These are phyloP conservation scores for Candida boidinii DNA, from an alignment of 805 yeast species.

Conservation along the genomic window DNA sequence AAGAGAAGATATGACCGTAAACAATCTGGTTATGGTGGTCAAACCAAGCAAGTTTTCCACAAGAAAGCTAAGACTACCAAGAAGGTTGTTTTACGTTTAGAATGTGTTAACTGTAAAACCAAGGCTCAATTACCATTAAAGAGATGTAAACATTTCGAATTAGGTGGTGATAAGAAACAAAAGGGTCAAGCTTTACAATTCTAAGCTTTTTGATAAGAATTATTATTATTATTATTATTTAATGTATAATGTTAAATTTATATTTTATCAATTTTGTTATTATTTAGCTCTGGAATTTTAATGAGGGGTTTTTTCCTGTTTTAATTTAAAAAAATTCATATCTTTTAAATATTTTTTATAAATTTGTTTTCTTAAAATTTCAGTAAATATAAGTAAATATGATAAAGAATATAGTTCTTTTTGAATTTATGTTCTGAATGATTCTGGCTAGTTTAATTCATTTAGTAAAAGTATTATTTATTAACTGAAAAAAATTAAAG, in stretches of 20 bases:
- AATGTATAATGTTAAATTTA: not conserved
- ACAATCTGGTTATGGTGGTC: slow-evolving; percentile 99
- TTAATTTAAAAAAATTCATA: not conserved
- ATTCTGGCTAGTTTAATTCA: too few species aligned
- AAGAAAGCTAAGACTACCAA: slow-evolving; percentile 99
- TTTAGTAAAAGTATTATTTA: too few species aligned
- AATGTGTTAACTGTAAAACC: slow-evolving; percentile 98
- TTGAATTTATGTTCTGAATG: too few species aligned
- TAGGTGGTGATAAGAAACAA: slow-evolving; percentile 99
- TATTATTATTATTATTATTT: slow-evolving; percentile 1
- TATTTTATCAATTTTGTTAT: too few species aligned
- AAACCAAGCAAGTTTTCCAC: slow-evolving; percentile 99
- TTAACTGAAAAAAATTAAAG: too few species aligned
- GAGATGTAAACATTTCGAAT: slow-evolving; percentile 99
- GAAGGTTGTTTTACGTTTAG: slow-evolving; percentile 98
- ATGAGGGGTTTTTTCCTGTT: not conserved
- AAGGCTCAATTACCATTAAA: slow-evolving; percentile 95
- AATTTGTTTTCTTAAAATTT: too few species aligned
- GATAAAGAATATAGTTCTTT: too few species aligned
- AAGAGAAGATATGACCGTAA: slow-evolving; percentile 99
- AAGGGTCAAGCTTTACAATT: slow-evolving; percentile 99
- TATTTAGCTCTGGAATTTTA: not conserved
- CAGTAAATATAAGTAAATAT: too few species aligned
- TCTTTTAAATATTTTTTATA: not conserved
- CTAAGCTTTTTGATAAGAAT: slow-evolving; percentile 37